Base-by-base conservation (phyloP, 2,329 filamentous ascomycete species). In the Penicillium sp. region DNA sequence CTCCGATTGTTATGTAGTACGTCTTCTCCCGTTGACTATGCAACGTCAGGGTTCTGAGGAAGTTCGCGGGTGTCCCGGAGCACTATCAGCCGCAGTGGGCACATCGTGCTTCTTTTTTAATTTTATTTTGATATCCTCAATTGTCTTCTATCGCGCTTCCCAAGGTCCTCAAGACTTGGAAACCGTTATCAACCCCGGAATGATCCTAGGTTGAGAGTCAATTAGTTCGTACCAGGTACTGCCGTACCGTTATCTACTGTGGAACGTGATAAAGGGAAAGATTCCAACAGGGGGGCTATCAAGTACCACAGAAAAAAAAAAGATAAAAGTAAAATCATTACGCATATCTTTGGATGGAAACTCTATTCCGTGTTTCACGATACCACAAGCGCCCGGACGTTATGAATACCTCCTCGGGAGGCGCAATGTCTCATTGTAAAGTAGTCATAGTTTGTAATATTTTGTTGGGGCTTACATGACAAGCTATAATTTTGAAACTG, bases 281-380 rank as follows among this genome's bases (percentile, higher is more conserved):
- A 44, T 21, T 27, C 14, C 21, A 27, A 50, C 23, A 26, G 48
- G 21, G 48, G 21, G 35, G 35, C 35, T 39, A 19, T 21, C 19
- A 19, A 27, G 44, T 47, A 29, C 25, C 44, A 27, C 25, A 47
- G 8, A 27, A 14, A 26, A 27, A 27, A 23, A 23, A 42, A 23
- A 14, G 39, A 13, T 42, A 13, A 42, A 39, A 37, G 25, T 27
- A 27, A 14, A 26, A 26, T 29, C 23, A 43, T 27, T 31, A 25
- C 14, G 31, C 16, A 23, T 29, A 21, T 43, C n/a, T 9, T 10
- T 26, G 23, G 21, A 27, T 29, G 51, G 52, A 49, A 55, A 54
- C 54, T 46, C 54, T 54, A 53, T 29, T 45, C 57, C 55, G 59
- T 44, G 61, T 64, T 63, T 62, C 61, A 59, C 59, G 23, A 56